phyloP scores from a whole-genome alignment of 2,329 filamentous ascomycete genomes.

The Ophiostoma triangulosporum region DNA sequence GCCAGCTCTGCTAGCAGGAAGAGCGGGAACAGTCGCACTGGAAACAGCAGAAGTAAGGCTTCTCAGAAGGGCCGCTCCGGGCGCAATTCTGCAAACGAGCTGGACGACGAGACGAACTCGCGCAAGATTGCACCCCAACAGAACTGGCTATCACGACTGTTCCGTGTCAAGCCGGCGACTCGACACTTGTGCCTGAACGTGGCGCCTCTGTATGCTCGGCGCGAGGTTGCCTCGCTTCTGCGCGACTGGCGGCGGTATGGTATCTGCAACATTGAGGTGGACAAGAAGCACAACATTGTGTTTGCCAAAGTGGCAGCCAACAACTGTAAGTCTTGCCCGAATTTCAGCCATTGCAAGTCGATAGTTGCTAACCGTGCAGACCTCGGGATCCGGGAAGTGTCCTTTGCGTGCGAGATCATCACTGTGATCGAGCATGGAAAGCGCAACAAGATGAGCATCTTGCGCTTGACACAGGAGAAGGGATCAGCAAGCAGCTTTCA shows the following conservation, averaged over 20 bases:
- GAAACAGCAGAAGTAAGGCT: conserved; percentile 6
- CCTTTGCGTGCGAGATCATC: conserved; percentile 77
- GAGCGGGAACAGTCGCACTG: conserved; percentile 2
- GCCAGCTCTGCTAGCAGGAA: not conserved
- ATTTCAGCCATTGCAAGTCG: not conserved
- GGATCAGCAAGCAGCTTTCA: conserved; percentile 88
- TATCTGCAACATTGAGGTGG: conserved; percentile 64
- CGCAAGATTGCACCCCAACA: conserved; percentile 54
- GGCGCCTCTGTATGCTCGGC: conserved; percentile 57
- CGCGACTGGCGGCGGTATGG: conserved; percentile 72
- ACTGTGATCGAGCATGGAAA: conserved; percentile 77
- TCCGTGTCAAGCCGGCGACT: conserved; percentile 74
- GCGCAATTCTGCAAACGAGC: conserved; percentile 10
- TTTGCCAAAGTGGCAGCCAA: conserved; percentile 61
- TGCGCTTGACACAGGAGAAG: conserved; percentile 76
- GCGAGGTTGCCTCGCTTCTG: conserved; percentile 62
- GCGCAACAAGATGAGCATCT: conserved; percentile 62
- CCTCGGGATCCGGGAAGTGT: conserved; percentile 72
- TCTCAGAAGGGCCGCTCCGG: conserved; percentile 2
- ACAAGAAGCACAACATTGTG: conserved; percentile 67
- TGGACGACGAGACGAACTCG: conserved; percentile 26
- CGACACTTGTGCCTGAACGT: conserved; percentile 63
- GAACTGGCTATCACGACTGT: conserved; percentile 80
- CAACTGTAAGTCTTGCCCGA: conserved; percentile 32
- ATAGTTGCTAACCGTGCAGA: conserved; percentile 18